Evolutionary conservation across 2,329 filamentous ascomycete genomes (phyloP).

Genomic region (Raffaelea deltoideospora): DNA sequence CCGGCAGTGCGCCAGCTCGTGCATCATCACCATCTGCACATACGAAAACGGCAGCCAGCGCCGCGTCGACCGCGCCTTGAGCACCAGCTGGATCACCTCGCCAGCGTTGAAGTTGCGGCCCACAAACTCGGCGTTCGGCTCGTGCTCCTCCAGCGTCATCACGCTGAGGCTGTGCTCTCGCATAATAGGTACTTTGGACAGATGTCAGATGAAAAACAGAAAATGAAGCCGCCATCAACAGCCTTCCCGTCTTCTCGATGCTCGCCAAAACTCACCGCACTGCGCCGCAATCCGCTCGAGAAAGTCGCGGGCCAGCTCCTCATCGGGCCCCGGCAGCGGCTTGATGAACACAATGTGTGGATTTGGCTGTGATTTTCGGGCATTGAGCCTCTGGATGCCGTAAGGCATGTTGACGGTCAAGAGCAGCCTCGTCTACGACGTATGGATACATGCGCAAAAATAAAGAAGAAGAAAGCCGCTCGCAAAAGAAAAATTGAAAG

Average conservation of each 20-base stretch:
- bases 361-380: slow-evolving; percentile 59
- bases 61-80: slow-evolving; percentile 48
- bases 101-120: slow-evolving; percentile 85
- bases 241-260: too few species aligned
- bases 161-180: slow-evolving; percentile 48
- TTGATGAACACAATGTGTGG: slow-evolving; percentile 74
- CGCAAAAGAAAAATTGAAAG: too few species aligned
- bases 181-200: slow-evolving; percentile 52
- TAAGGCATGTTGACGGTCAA: too few species aligned
- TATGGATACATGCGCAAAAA: too few species aligned
- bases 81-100: slow-evolving; percentile 72
- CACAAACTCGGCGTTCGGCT: slow-evolving; percentile 67
- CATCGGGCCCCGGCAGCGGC: slow-evolving; percentile 49
- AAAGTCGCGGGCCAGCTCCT: slow-evolving; percentile 51
- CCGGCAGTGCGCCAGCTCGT: slow-evolving; percentile 76
- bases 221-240: too few species aligned
- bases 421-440: too few species aligned
- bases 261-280: slow-evolving; percentile 37
- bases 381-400: slow-evolving; percentile 67
- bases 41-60: slow-evolving; percentile 70
- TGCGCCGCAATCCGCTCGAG: slow-evolving; percentile 67
- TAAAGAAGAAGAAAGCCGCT: too few species aligned
- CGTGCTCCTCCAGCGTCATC: slow-evolving; percentile 65
- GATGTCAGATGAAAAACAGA: too few species aligned
- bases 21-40: slow-evolving; percentile 93